Percentiles rank a stretch among this genome's conserved stretches.
Evolutionary conservation across 164 flowering plant species (phyloP).

Genomic region (Umbellularia californica): DNA sequence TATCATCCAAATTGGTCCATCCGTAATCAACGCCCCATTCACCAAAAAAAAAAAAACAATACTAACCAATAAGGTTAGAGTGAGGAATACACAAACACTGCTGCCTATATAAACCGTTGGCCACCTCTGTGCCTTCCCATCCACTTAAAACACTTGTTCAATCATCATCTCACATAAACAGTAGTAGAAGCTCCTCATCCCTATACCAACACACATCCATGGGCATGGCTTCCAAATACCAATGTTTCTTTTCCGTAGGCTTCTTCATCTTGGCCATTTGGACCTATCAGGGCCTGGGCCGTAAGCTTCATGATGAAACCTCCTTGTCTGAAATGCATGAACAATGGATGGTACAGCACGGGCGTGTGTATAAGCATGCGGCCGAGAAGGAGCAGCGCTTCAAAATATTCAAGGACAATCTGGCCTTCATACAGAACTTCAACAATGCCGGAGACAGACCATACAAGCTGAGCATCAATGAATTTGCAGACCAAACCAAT

Average conservation of each 20-base stretch:
- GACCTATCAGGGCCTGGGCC: conserved; percentile 5
- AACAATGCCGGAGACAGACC: conserved; percentile 13
- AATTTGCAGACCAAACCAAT: conserved; percentile 27
- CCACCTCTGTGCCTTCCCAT: too few relatives aligned
- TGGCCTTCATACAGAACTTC: conserved; percentile 21
- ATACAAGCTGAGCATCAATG: conserved; percentile 23
- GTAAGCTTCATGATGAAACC: background rate
- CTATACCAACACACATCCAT: background rate
- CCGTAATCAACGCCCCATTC: too few relatives aligned
- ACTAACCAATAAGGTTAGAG: too few relatives aligned
- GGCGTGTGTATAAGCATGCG: conserved; percentile 11
- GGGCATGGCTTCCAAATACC: background rate
- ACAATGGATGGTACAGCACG: conserved; percentile 18
- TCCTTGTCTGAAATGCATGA: conserved; percentile 14
- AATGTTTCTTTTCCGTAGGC: background rate
- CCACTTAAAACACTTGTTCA: too few relatives aligned
- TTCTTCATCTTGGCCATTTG: background rate
- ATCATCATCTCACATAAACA: too few relatives aligned
- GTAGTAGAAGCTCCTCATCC: background rate
- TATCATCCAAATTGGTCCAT: too few relatives aligned
- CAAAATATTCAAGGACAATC: conserved; percentile 30
- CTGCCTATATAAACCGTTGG: too few relatives aligned
- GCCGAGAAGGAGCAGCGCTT: conserved; percentile 22
- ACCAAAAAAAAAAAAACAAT: too few relatives aligned
- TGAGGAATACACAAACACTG: too few relatives aligned